A percentile compares a stretch with the other conserved stretches of the same genome.
These are phyloP conservation scores for Serendipita sp. DNA, from an alignment of 768 basidiomycete species.

Conservation along the genomic window DNA sequence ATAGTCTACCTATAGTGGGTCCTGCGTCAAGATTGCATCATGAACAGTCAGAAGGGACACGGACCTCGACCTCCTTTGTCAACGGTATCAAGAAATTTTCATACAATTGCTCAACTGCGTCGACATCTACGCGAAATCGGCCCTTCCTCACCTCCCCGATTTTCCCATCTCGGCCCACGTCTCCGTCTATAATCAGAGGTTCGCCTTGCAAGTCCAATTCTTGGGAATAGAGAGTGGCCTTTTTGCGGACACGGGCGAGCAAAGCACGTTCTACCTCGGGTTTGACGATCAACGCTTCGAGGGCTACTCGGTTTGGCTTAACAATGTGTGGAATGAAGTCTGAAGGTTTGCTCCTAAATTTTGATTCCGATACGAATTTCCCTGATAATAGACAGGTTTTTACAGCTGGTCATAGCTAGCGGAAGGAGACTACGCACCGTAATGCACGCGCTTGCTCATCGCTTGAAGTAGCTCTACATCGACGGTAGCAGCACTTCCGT, in stretches of 20 bases:
- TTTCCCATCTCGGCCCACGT: not conserved
- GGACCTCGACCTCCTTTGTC: constrained; percentile 95
- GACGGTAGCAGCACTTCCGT: constrained; percentile 86
- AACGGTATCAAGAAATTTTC: constrained; percentile 91
- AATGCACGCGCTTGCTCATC: constrained; percentile 96
- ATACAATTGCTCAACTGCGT: constrained; percentile 85
- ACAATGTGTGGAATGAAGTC: constrained; percentile 88
- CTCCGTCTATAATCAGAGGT: constrained; percentile 13
- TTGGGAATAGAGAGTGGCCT: constrained; percentile 60
- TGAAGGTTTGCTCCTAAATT: constrained; percentile 74
- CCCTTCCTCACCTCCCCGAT: constrained; percentile 9
- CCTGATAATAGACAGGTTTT: constrained; percentile 32
- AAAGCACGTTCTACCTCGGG: constrained; percentile 85
- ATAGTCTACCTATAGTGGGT: constrained; percentile 65
- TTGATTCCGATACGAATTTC: constrained; percentile 97
- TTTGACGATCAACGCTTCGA: constrained; percentile 88
- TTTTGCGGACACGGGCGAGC: constrained; percentile 69
- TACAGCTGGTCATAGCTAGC: not conserved
- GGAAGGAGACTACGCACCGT: constrained; percentile 40
- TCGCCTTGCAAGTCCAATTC: constrained; percentile 63
- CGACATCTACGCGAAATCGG: constrained; percentile 52
- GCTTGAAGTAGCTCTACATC: constrained; percentile 95
- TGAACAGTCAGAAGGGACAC: constrained; percentile 11
- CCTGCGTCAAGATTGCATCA: constrained; percentile 5
- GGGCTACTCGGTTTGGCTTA: constrained; percentile 53